Base-by-base conservation (phyloP, 257 asterid genomes). In the Ophiorrhiza pumila region DNA sequence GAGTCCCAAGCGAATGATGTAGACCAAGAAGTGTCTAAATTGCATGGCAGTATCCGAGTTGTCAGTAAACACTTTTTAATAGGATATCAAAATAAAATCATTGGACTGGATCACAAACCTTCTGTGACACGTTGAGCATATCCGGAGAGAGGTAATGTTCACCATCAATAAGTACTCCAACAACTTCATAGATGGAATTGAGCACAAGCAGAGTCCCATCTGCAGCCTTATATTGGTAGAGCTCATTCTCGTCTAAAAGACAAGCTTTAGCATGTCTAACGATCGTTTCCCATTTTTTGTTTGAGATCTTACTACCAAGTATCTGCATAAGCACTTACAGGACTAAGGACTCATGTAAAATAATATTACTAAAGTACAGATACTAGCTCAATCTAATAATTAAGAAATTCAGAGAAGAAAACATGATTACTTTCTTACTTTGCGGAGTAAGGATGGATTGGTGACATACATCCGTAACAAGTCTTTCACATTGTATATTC, bases 271-370 rank as follows among this genome's bases (percentile, higher is more conserved):
- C 97, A 53, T 93, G 98, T 23, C 31, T 55, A 9, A 85, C 74
- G 52, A 93, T 89, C 39, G 83, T 82, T 45, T 83, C 86, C 98
- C 98, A 93, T 60, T 72, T 49, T 84, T 76, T 89, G 55, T 65
- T 78, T 18, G 98, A 77, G 74, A 76, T 78, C 45, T 79, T 85
- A 35, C n/a, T 75, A 46, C 82, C 80, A 66, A 93, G 88, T 79
- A 84, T 82, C 98, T 93, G 76, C 80, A 85, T 32, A 55, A 31
- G 39, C 77, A 53, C 42, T 67, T 47, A 58, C 4, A 62, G 9
- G 23, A 50, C 81, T 74, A 70, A 68, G 75, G 69, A 49, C 45
- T 59, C n/a, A 65, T 6, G 49, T 79, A 52, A 39, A 71, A 47
- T 8, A 37, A 53, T 41, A 52, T 69, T 22, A 23, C 29, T 25